phyloP scores from a whole-genome alignment of 768 basidiomycete genomes.

The Tricholoma terreum region DNA sequence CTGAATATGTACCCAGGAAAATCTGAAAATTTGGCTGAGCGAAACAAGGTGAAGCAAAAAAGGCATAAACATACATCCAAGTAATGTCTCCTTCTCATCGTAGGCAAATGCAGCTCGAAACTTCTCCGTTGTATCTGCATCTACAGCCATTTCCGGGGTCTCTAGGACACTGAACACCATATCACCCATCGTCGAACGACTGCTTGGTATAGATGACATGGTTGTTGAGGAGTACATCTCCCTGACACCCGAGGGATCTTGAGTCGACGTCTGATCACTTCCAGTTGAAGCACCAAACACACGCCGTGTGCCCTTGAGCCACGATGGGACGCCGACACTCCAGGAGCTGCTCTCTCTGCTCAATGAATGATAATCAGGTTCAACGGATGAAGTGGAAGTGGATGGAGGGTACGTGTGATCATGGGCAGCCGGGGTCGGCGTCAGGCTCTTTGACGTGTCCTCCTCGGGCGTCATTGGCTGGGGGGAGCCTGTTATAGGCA shows the following conservation, averaged over 20 bases:
- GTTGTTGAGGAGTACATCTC: constrained; percentile 57
- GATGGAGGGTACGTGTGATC: constrained; percentile 84
- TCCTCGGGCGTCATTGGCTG: constrained; percentile 12
- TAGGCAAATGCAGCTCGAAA: constrained; percentile 83
- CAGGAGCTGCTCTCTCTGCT: constrained; percentile 53
- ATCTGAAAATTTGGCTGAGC: constrained; percentile 44
- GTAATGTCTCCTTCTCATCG: constrained; percentile 79
- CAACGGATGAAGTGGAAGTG: constrained; percentile 45
- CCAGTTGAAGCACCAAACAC: constrained; percentile 32
- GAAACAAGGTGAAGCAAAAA: background rate
- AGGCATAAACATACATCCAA: constrained; percentile 70
- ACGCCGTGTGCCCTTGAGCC: constrained; percentile 55
- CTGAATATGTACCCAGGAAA: constrained; percentile 90
- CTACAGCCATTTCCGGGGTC: constrained; percentile 58
- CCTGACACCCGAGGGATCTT: constrained; percentile 40
- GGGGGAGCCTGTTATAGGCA: constrained; percentile 55
- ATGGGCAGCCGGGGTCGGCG: constrained; percentile 23
- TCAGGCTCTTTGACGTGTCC: constrained; percentile 11
- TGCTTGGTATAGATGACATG: constrained; percentile 27
- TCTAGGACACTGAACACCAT: constrained; percentile 83
- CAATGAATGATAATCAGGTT: constrained; percentile 46
- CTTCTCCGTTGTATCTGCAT: constrained; percentile 66
- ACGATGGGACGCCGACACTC: constrained; percentile 69
- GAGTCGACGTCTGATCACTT: constrained; percentile 23
- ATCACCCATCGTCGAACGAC: constrained; percentile 46